phyloP scores from a whole-genome alignment of 2,329 filamentous ascomycete species.

The Ophiostoma australiae region DNA sequence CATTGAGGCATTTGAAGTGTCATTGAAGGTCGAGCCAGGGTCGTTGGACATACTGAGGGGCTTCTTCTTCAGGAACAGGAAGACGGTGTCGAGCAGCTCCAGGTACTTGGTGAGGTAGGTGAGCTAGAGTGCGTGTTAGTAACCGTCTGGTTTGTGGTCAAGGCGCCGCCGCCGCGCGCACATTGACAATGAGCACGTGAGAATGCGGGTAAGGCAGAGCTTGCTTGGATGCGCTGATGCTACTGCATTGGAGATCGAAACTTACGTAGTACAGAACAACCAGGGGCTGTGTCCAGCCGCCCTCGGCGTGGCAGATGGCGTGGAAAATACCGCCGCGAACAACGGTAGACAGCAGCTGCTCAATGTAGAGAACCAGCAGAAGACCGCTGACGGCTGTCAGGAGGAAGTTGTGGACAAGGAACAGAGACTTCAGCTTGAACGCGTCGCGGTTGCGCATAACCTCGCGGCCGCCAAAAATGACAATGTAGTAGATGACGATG shows the following conservation, averaged over 20 bases:
- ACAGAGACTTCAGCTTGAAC: slow-evolving; percentile 80
- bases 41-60: slow-evolving; percentile 65
- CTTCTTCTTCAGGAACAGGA: slow-evolving; percentile 99
- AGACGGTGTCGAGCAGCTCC: slow-evolving; percentile 90
- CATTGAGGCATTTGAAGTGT: neutral
- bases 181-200: neutral
- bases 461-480: slow-evolving; percentile 90
- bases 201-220: neutral
- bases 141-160: slow-evolving; percentile 9
- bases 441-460: slow-evolving; percentile 82
- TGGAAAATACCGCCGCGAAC: slow-evolving; percentile 79
- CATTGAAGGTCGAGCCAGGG: neutral
- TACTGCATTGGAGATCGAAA: slow-evolving; percentile 27
- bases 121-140: slow-evolving; percentile 56
- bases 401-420: slow-evolving; percentile 96
- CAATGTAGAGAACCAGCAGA: slow-evolving; percentile 78
- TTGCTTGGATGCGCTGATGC: no score
- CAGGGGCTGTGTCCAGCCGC: slow-evolving; percentile 90
- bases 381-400: slow-evolving; percentile 78
- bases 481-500: slow-evolving; percentile 81
- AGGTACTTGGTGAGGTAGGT: slow-evolving; percentile 99
- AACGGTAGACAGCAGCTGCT: slow-evolving; percentile 83
- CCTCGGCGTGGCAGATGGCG: slow-evolving; percentile 73
- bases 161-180: neutral
- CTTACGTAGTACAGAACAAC: slow-evolving; percentile 95